phyloP scores from a whole-genome alignment of 208 protist species.

The Leishmania aethiopica region DNA sequence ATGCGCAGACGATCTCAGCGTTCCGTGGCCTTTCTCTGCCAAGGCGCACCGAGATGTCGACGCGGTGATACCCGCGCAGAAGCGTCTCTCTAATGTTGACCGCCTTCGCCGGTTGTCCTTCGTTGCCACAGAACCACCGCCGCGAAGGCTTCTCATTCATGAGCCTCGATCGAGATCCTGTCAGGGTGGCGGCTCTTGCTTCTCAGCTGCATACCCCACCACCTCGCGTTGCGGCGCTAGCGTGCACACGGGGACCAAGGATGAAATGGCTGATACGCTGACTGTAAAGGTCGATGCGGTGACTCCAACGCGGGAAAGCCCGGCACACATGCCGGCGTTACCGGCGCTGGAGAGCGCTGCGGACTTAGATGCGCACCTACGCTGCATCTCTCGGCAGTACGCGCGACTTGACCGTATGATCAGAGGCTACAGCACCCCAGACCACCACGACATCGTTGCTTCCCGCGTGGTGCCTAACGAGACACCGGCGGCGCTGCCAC shows the following conservation, averaged over 20 bases:
- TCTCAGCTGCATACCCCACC: background rate
- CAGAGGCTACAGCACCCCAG: slow-evolving; percentile 4
- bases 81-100: background rate
- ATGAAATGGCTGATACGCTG: background rate
- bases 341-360: background rate
- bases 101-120: background rate
- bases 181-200: background rate
- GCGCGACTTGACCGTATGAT: slow-evolving; percentile 6
- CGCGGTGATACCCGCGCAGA: background rate
- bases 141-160: background rate
- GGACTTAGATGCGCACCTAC: background rate
- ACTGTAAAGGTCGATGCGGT: background rate
- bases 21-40: background rate
- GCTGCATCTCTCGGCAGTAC: slow-evolving; percentile 4
- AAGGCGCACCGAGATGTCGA: background rate
- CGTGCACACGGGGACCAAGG: too few species aligned
- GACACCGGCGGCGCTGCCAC: background rate
- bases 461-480: background rate
- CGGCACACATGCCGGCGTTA: background rate
- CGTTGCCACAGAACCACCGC: background rate
- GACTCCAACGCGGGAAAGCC: too few species aligned
- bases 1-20: background rate
- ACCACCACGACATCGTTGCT: background rate
- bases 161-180: background rate
- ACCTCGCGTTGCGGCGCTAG: background rate